Evolutionary conservation across 352 stramenopile species (phyloP), one percentile per base, ranked within the genome.

Genomic region (Globisporangium solare): DNA sequence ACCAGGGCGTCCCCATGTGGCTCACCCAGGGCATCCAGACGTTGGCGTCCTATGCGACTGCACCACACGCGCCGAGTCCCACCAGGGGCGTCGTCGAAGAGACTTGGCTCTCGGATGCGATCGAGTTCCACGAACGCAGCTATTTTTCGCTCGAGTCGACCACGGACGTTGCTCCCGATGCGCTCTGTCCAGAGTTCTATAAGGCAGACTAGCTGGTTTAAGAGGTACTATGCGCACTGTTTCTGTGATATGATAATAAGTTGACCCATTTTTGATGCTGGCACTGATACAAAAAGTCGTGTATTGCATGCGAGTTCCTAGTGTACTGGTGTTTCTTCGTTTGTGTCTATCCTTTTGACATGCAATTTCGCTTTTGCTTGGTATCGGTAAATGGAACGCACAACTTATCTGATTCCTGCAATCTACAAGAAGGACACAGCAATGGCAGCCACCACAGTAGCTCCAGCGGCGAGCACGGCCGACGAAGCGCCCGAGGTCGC

Each of bases 111-210:
- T 59, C 58, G 0, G 67, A 80, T 1, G 52, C 70, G 13, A 57
- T 66, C 3, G 79, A 89, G 54, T 79, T 85, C 37, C 69, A 83
- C 21, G 73, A 88, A 22, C 67, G 69, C 20, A 81, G 71, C 48
- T 80, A 79, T 52, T 88, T 85, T 50, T 84, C 76, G 12, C 67
- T 86, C 31, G 79, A 88, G 52, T 82, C 71, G 22, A 51, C 79
- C 22, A 83, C 79, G 7, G 41, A 66, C n/a, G 75, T 83, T 21
- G 37, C 57, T 1, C 74, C 79, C 10, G 76, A 88, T 37, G 68
- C 71, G 22, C 56, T 89, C 42, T 89, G 79, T 50, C 74, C 68
- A 10, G 31, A 66, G 15, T 89, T 89, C 49, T 86, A 82, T 45
- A 56, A 51, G 8, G n/a, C 5, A 27, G 24, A 27, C 24, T 27